Conservation (phyloP, 805 yeast genomes). For the Maudiozyma pseudohumilis region DNA sequence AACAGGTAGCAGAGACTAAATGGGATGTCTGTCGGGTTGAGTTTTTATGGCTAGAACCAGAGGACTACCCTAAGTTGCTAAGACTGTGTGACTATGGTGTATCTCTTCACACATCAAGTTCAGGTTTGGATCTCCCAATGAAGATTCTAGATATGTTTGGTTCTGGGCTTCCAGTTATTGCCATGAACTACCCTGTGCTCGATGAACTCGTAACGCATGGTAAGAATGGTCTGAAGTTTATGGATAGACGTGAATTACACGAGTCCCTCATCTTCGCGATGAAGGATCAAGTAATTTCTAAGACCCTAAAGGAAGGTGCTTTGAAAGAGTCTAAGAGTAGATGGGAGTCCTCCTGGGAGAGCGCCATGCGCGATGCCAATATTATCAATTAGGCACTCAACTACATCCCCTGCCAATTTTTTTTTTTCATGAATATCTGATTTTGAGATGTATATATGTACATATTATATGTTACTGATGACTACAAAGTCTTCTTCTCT, state of each 20-base stretch:
- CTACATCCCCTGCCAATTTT: neutral
- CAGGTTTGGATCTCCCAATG: conserved; percentile 95
- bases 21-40: conserved; percentile 45
- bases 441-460: neutral
- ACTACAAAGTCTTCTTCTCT: neutral
- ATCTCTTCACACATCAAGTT: conserved; percentile 82
- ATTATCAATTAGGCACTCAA: conserved; percentile 10
- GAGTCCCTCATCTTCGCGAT: conserved; percentile 32
- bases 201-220: conserved; percentile 63
- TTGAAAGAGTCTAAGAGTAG: conserved; percentile 51
- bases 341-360: conserved; percentile 75
- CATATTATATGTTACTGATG: neutral
- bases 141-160: conserved; percentile 94
- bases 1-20: conserved; percentile 34
- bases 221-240: conserved; percentile 58
- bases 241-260: conserved; percentile 36
- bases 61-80: conserved; percentile 69
- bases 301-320: conserved; percentile 56
- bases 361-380: conserved; percentile 19
- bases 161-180: conserved; percentile 84
- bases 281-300: conserved; percentile 27
- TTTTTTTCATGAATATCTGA: neutral
- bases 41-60: conserved; percentile 66
- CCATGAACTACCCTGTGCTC: conserved; percentile 68
- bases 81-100: conserved; percentile 79